Base-by-base conservation (phyloP, 306 rosid genomes). In the Prosopis cineraria region DNA sequence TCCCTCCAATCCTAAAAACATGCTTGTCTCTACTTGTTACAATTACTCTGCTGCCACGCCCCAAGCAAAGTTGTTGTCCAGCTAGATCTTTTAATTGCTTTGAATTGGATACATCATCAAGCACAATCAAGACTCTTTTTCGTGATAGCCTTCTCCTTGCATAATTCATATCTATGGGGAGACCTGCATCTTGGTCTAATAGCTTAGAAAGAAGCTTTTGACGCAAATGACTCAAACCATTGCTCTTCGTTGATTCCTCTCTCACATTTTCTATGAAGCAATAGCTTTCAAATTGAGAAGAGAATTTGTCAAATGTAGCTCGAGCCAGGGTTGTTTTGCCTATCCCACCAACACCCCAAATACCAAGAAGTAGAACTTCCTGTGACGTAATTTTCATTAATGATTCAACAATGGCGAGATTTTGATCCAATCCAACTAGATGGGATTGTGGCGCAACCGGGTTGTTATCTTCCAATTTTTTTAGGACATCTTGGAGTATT, bases 111-210 rank as follows among this genome's bases (percentile, higher is more conserved):
- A 48, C 55, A 19, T 48, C 55, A 48, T 48, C 55, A 48, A 48
- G 24, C 0, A 6, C 55, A 17, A 48, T 48, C 19, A 19, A 6
- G 3, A 48, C 24, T 6, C 19, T 48, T 48, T 48, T 19, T 2
- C 0, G 10, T 17, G 1, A 3, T 0, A 47, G 3, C 22, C 10
- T 1, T 47, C 3, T 47, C 55, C 17, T 0, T 48, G 55, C 4
- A 0, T 19, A 0, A 2, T 17, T 48, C 24, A 0, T 48, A 2
- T 6, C 0, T 14, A 14, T 7, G 10, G 0, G n/a, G n/a, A n/a
- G 3, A 1, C 19, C 10, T 0, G n/a, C n/a, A n/a, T 48, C 16
- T 19, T 0, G 24, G 10, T 0, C 24, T 48, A 47, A 47, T 17
- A 48, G 10, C 10, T 19, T 0, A 17, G 1, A 19, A 19, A 48